Base-by-base conservation (phyloP, 345 rosid species). In the Populus alba region DNA sequence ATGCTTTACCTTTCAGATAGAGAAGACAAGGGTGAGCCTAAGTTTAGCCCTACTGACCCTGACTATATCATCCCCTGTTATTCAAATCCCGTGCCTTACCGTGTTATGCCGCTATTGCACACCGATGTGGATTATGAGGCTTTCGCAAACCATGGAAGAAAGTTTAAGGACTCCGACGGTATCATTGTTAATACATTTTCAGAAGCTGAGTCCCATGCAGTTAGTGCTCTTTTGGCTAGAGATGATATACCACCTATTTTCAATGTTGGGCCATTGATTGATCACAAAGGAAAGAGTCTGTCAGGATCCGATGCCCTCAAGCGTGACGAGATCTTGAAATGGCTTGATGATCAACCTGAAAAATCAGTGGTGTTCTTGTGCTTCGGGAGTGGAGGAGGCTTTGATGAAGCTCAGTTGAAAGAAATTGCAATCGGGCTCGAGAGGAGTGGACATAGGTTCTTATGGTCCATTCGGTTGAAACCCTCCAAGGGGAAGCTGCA, bases 361-460 rank as follows among this genome's bases (percentile, higher is more conserved):
- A 67, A 71, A 1, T 87, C 94, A 3, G 92, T 88, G 17, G 90
- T 89, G 75, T 90, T 90, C 78, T 77, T 92, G 29, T 92, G 91
- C 82, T 92, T 92, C 71, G 91, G 97, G 38, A 90, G 94, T 87
- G 71, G 33, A 77, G 94, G 97, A 71, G 73, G 86, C 53, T 92
- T 92, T 61, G 68, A 43, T 57, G 85, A 66, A 45, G 83, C 78
- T 5, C 97, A 90, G 76, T 74, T 85, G 20, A 83, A 73, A 53
- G 85, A 86, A 72, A 82, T 88, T 8, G 94, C 91, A 2, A 3
- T 22, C 20, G 94, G 85, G 10, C 84, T 90, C 7, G 91, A 89
- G 75, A 74, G 51, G 57, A 78, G 84, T 31, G 89, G 89, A 20
- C 79, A 78, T 5, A 74, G 84, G 0, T 89, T 89, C 68, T 6